A percentile compares a stretch with the other conserved stretches of the same genome.
These are phyloP conservation scores for Lasiodiplodia sp. DNA, from an alignment of 2,329 filamentous ascomycete genomes.

Conservation along the genomic window DNA sequence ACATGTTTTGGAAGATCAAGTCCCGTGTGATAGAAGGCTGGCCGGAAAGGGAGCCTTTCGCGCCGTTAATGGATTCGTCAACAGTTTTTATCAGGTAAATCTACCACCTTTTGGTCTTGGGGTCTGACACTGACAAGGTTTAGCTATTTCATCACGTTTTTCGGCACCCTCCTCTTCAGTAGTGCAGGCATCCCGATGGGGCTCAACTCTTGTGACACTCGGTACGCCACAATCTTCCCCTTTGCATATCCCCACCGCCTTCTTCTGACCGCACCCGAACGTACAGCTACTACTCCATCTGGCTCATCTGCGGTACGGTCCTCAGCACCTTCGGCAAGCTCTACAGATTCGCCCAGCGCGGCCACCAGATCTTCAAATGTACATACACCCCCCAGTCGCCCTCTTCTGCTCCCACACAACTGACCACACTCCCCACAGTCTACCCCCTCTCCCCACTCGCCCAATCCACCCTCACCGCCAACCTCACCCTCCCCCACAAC, in stretches of 20 bases:
- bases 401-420: not conserved
- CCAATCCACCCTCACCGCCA: not conserved
- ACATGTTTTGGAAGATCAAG: conserved; percentile 1
- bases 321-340: not conserved
- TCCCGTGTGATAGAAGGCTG: not conserved
- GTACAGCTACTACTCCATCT: not conserved
- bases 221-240: not conserved
- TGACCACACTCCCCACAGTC: not conserved
- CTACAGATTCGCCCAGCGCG: not conserved
- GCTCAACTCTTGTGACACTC: not conserved
- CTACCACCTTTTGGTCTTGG: not conserved
- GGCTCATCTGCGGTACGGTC: not conserved
- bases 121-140: not conserved
- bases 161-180: not conserved
- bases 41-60: not conserved
- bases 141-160: not conserved
- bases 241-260: not conserved
- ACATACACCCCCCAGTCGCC: not conserved
- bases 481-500: not conserved
- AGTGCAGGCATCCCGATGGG: not conserved
- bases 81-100: not conserved
- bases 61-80: not conserved
- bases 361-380: not conserved
- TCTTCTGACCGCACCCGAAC: not conserved
- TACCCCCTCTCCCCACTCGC: not conserved